Percentiles rank a stretch among this genome's conserved stretches.
Conservation (phyloP, 306 rosid genomes). For the Quercus variabilis region DNA sequence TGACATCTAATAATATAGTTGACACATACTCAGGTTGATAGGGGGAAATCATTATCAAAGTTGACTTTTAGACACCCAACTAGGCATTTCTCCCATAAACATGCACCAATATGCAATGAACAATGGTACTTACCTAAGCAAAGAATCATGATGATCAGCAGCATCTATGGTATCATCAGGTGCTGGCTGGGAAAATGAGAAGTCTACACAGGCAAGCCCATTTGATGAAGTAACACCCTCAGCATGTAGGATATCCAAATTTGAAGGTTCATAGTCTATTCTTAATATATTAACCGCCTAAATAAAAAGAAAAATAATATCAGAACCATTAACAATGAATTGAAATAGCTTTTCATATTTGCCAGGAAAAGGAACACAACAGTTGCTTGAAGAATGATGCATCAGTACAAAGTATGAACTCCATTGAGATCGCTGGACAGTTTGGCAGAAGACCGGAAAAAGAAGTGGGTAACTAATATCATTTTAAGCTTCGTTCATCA, state of each 20-base stretch:
- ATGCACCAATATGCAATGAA: conserved; percentile 2
- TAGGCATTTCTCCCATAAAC: conserved; percentile 4
- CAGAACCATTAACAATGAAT: conserved; percentile 23
- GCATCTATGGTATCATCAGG: conserved; percentile 53
- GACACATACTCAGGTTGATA: background rate
- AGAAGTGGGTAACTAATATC: background rate
- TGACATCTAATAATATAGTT: background rate
- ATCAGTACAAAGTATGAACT: conserved; percentile 12
- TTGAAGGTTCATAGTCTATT: conserved; percentile 87
- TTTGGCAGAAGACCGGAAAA: background rate
- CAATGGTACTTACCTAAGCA: conserved; percentile 51
- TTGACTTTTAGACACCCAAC: background rate
- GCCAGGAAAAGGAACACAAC: background rate
- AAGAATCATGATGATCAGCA: conserved; percentile 62
- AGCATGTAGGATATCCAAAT: conserved; percentile 85
- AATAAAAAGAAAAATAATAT: conserved; percentile 24
- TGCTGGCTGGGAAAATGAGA: conserved; percentile 76
- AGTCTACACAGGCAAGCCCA: conserved; percentile 91
- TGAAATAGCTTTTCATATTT: conserved; percentile 24
- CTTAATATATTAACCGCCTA: conserved; percentile 84
- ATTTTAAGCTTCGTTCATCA: conserved; percentile 10
- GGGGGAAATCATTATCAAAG: background rate
- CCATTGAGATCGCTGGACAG: conserved; percentile 7
- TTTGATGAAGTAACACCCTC: conserved; percentile 96
- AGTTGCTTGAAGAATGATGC: conserved; percentile 5